Evolutionary conservation across 2,329 filamentous ascomycete genomes (phyloP).

Genomic region (Fusarium tricinctum): DNA sequence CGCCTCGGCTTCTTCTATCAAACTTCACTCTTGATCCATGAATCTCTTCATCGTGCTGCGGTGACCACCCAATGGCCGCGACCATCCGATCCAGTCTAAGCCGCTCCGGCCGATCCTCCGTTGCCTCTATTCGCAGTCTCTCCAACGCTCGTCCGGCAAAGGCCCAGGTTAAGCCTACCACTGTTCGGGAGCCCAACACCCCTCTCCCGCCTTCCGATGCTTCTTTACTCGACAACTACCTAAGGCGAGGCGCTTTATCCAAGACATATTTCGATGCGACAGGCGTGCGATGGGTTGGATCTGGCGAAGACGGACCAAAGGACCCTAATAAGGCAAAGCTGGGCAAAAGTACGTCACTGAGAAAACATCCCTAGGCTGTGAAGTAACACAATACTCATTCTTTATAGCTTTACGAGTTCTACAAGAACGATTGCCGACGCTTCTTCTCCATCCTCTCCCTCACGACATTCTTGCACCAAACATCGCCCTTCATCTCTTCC

Average conservation of each 20-base stretch:
- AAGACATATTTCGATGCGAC: constrained; percentile 54
- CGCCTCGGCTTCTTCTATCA: constrained; percentile 2
- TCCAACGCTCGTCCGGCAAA: constrained; percentile 52
- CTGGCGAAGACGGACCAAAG: constrained; percentile 55
- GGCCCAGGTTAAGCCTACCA: constrained; percentile 49
- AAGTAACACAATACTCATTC: constrained; percentile 6
- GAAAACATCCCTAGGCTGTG: not conserved
- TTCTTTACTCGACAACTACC: constrained; percentile 14
- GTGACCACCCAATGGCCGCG: constrained; percentile 55
- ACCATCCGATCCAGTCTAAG: constrained; percentile 50
- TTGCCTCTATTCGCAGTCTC: constrained; percentile 47
- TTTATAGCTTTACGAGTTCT: constrained; percentile 72
- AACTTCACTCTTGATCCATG: constrained; percentile 38
- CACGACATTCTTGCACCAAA: constrained; percentile 82
- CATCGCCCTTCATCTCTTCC: constrained; percentile 79
- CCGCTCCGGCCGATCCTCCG: constrained; percentile 45
- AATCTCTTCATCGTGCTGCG: constrained; percentile 40
- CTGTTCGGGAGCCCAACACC: constrained; percentile 26
- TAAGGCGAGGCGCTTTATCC: constrained; percentile 38
- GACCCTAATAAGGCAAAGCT: constrained; percentile 74
- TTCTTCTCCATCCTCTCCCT: constrained; percentile 76
- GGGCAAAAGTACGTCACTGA: constrained; percentile 67
- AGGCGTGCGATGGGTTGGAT: constrained; percentile 48
- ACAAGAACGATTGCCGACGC: constrained; percentile 75
- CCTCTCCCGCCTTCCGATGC: constrained; percentile 17